Evolutionary conservation across 1,284 basidiomycete genomes (phyloP).

Genomic region (Fomitopsis betulina): DNA sequence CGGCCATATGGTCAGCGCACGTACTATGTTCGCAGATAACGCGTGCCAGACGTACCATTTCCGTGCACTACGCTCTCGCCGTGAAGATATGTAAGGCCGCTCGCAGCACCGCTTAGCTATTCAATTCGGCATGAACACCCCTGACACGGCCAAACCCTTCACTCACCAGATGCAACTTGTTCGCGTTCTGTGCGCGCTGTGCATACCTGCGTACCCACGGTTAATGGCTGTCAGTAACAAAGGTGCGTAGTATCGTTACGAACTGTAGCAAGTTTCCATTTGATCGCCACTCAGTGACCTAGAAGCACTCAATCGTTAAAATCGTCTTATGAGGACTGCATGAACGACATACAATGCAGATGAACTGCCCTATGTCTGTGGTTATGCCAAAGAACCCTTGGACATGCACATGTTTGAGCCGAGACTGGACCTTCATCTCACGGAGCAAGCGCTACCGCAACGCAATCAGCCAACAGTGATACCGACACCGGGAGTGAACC

Average conservation of each 20-base stretch:
- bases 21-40: not conserved
- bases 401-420: constrained; percentile 43
- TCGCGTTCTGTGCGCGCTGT: constrained; percentile 15
- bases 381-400: constrained; percentile 50
- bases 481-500: not conserved
- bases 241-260: constrained; percentile 4
- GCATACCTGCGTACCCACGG: constrained; percentile 33
- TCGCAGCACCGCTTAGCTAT: constrained; percentile 44
- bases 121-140: not conserved
- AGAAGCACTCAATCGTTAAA: too few relatives aligned
- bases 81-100: constrained; percentile 52
- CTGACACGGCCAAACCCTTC: not conserved
- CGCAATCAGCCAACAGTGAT: too few relatives aligned
- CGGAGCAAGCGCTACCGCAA: constrained; percentile 43
- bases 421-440: constrained; percentile 51
- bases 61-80: constrained; percentile 46
- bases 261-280: constrained; percentile 49
- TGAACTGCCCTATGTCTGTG: constrained; percentile 39
- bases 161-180: constrained; percentile 41
- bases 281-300: constrained; percentile 59
- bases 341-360: not conserved
- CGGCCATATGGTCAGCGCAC: not conserved
- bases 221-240: not conserved
- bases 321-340: not conserved
- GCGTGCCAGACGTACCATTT: constrained; percentile 37